A percentile compares a stretch with the other conserved stretches of the same genome.
phyloP scores from a whole-genome alignment of 305 asterid species.

The Withania somnifera region DNA sequence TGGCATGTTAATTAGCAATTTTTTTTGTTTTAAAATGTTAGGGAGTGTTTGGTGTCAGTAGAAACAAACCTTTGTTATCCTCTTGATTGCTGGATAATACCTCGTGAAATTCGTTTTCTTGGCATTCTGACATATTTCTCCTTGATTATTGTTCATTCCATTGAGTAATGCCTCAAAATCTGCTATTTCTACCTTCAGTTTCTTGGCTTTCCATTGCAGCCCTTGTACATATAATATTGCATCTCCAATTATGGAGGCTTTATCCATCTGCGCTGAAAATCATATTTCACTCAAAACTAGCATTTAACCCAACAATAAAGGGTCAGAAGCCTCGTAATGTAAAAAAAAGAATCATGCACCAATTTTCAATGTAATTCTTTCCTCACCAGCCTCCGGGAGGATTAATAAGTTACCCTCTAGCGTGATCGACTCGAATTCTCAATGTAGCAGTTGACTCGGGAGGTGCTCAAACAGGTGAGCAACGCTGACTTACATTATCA shows the following conservation, averaged over 20 bases:
- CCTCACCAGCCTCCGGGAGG: neutral
- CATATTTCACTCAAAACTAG: neutral
- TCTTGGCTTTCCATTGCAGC: slow-evolving; percentile 51
- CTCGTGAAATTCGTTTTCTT: slow-evolving; percentile 7
- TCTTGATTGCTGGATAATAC: slow-evolving; percentile 29
- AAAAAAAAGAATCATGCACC: neutral
- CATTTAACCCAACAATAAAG: neutral
- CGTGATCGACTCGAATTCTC: too few species aligned
- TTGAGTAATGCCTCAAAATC: slow-evolving; percentile 30
- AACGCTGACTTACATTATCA: too few species aligned
- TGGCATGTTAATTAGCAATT: neutral
- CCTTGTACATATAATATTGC: slow-evolving; percentile 61
- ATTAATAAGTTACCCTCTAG: too few species aligned
- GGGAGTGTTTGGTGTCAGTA: neutral
- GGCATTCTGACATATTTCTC: slow-evolving; percentile 9
- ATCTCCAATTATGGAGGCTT: slow-evolving; percentile 84
- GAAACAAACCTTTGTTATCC: slow-evolving; percentile 39
- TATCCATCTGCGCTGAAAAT: slow-evolving; percentile 48
- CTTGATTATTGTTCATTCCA: slow-evolving; percentile 7
- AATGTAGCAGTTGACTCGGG: too few species aligned
- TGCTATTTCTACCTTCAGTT: slow-evolving; percentile 50
- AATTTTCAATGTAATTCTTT: neutral
- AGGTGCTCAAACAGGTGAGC: neutral
- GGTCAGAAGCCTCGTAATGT: too few species aligned
- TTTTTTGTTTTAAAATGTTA: neutral